Percentiles rank a stretch among this genome's conserved stretches.
Evolutionary conservation across 2,329 filamentous ascomycete species (phyloP).

Genomic region (Mycogone perniciosa): DNA sequence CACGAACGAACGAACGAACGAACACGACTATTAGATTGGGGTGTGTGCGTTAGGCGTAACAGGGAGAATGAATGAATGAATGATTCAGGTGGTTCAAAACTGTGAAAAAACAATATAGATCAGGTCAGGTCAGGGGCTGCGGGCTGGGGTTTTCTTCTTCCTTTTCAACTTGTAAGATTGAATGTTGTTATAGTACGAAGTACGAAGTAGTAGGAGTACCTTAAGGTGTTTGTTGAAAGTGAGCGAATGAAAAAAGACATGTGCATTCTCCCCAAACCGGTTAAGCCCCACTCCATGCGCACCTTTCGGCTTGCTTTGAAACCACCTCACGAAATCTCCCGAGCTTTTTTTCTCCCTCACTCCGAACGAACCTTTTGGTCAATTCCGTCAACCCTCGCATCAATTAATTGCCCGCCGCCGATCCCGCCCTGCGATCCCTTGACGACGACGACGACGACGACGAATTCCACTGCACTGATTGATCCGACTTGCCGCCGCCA

Average conservation of each 20-base stretch:
- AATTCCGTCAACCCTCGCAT: conserved; percentile 16
- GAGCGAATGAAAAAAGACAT: conserved; percentile 3
- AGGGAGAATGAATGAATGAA: no score
- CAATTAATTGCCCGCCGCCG: conserved; percentile 32
- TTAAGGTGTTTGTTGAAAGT: neutral
- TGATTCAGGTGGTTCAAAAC: no score
- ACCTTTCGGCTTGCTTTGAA: conserved; percentile 19
- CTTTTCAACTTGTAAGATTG: no score
- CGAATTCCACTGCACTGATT: neutral
- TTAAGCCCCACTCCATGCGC: conserved; percentile 20
- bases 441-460: conserved; percentile 1
- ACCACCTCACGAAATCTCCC: conserved; percentile 37
- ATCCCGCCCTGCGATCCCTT: neutral
- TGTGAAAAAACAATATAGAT: no score
- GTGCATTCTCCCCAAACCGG: conserved; percentile 21
- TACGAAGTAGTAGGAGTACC: no score
- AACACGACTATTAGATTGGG: no score
- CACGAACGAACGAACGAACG: neutral
- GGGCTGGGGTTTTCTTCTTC: no score
- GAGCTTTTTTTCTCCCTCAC: conserved; percentile 43
- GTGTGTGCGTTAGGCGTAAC: no score
- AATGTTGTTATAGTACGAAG: neutral
- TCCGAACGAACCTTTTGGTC: conserved; percentile 12
- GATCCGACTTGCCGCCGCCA: conserved; percentile 11
- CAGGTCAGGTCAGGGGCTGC: no score